A percentile compares a stretch with the other conserved stretches of the same genome.
Evolutionary conservation across 73 alveolate species (phyloP).

Genomic region (Paraurostyla sp.): DNA sequence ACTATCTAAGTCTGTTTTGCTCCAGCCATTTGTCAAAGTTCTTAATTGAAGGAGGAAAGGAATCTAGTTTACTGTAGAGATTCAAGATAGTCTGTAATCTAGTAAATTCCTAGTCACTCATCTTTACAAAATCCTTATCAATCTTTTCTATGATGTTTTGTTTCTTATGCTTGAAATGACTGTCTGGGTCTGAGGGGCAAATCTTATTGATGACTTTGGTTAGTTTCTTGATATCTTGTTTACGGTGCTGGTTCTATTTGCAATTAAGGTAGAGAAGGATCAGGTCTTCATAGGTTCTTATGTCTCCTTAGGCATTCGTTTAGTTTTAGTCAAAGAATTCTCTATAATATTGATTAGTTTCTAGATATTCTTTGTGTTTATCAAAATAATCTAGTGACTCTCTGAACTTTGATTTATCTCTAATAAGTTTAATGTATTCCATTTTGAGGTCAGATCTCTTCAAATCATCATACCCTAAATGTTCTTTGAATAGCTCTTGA

Average conservation of each 20-base stretch:
- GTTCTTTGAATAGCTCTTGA: constrained; percentile 20
- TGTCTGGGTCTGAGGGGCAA: constrained; percentile 21
- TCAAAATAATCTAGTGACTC: constrained; percentile 42
- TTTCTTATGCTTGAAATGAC: constrained; percentile 42
- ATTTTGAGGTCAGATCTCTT: constrained; percentile 15
- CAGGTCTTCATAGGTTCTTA: constrained; percentile 21
- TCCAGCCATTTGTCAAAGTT: constrained; percentile 51
- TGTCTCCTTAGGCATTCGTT: background rate
- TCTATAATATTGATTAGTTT: background rate
- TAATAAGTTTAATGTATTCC: constrained; percentile 7
- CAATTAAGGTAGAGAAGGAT: constrained; percentile 12
- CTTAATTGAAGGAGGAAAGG: constrained; percentile 52
- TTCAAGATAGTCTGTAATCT: constrained; percentile 14
- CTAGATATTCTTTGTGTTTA: background rate
- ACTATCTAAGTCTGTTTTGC: background rate
- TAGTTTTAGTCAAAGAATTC: background rate
- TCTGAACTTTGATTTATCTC: background rate
- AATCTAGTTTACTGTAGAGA: constrained; percentile 30
- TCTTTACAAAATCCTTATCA: background rate
- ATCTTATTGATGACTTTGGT: background rate
- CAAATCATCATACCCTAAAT: constrained; percentile 25
- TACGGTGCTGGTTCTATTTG: constrained; percentile 37
- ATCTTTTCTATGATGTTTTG: background rate
- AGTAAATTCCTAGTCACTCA: constrained; percentile 23
- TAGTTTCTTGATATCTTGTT: constrained; percentile 33